Evolutionary conservation across 176 grass and related monocot species (phyloP), one percentile per base, ranked within the genome.

Genomic region (Aegilops speltoides): DNA sequence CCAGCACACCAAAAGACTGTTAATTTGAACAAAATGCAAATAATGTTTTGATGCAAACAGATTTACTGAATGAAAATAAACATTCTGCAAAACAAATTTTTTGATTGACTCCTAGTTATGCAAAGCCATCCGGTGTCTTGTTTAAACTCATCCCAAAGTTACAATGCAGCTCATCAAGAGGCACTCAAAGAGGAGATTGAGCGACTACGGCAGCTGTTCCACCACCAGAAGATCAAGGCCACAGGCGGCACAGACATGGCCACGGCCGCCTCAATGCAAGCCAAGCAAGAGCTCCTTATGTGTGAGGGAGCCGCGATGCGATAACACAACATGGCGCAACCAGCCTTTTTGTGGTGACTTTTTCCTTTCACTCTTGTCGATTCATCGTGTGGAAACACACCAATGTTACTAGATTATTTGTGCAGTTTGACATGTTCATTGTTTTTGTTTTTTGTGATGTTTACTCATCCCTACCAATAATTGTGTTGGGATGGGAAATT

Each of bases 101-200:
- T 43, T 11, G 41, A 20, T 7, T 50, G 2, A 19, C 14, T n/a
- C 23, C 45, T 45, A 68, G 5, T 40, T n/a, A 60, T 76, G 43
- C 11, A 24, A 60, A 43, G 11, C 15, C 20, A 56, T 76, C 28
- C 24, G 28, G 0, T 9, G 3, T 66, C 14, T 76, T 73, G 20
- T 41, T 64, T 43, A 54, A 38, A 73, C 37, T 84, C 3, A 82
- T 22, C 5, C 1, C 31, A 32, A 60, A 19, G 17, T 43, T 46
- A 23, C 31, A 79, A 52, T 68, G 11, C 88, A 99, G 97, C 97
- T 70, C 97, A 99, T 54, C 97, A 99, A 87, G 94, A 96, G 65
- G 97, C 88, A 15, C 71, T 99, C 32, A 96, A 91, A 89, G 85
- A 86, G 77, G 97, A 99, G 88, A 90, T 99, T 7, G 92, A 96